A percentile compares a stretch with the other conserved stretches of the same genome.
phyloP scores from a whole-genome alignment of 306 rosid species.

The Geum urbanum region DNA sequence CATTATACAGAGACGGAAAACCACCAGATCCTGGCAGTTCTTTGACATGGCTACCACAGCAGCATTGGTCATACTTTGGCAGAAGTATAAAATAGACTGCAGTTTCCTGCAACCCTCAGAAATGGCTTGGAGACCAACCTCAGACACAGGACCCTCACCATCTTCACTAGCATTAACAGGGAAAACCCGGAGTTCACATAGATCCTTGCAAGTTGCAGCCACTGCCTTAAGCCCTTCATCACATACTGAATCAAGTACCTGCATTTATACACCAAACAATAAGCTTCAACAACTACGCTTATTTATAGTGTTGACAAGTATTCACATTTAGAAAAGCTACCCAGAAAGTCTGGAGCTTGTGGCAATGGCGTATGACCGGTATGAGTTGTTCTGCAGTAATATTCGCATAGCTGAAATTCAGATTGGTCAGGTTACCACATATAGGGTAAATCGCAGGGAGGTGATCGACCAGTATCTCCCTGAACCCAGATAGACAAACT shows the following conservation, averaged over 20 bases:
- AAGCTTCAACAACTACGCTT: constrained; percentile 18
- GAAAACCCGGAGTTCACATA: constrained; percentile 77
- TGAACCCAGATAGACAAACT: constrained; percentile 84
- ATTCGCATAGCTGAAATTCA: constrained; percentile 74
- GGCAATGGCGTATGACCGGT: constrained; percentile 56
- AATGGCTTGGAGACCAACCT: constrained; percentile 73
- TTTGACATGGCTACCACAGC: constrained; percentile 86
- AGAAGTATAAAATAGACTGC: constrained; percentile 66
- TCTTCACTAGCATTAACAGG: constrained; percentile 55
- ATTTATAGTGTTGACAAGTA: constrained; percentile 2
- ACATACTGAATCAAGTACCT: constrained; percentile 73
- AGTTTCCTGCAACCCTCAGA: constrained; percentile 81
- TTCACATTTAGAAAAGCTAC: constrained; percentile 35
- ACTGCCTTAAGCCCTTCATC: constrained; percentile 90
- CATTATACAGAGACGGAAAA: constrained; percentile 82
- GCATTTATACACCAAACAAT: constrained; percentile 24
- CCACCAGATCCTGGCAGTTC: constrained; percentile 77
- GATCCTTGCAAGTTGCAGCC: constrained; percentile 71
- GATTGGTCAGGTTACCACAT: constrained; percentile 59
- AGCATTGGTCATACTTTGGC: constrained; percentile 79
- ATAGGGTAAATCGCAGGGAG: constrained; percentile 58
- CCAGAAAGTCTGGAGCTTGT: constrained; percentile 66
- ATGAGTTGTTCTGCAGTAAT: constrained; percentile 54
- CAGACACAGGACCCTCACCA: constrained; percentile 71
- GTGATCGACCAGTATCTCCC: constrained; percentile 52